A percentile compares a stretch with the other conserved stretches of the same genome.
These are phyloP conservation scores for Phialocephala subalpina DNA, from an alignment of 2,329 filamentous ascomycete genomes.

Conservation along the genomic window DNA sequence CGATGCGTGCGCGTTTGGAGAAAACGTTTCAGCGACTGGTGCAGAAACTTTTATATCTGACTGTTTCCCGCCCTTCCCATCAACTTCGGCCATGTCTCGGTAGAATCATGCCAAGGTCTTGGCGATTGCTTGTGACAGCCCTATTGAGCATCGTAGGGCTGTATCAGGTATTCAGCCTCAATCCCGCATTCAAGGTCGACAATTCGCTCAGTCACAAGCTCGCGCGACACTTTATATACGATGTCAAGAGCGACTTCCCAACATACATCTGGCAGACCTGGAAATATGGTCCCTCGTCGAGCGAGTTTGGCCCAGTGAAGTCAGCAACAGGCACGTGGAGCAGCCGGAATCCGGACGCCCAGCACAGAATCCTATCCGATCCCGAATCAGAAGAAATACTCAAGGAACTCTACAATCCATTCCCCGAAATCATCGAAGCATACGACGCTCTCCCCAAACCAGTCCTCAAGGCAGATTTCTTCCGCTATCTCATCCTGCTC, in stretches of 20 bases:
- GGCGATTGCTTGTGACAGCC: slow-evolving; percentile 9
- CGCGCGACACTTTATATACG: neutral
- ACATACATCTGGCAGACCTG: slow-evolving; percentile 1
- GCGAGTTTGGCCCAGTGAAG: neutral
- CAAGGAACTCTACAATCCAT: neutral
- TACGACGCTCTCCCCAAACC: slow-evolving; percentile 76
- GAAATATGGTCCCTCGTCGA: neutral
- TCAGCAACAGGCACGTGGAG: neutral
- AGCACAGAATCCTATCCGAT: neutral
- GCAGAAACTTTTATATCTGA: neutral
- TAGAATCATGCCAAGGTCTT: slow-evolving; percentile 3
- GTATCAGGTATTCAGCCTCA: slow-evolving; percentile 5
- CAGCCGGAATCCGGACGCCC: neutral
- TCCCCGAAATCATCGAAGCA: slow-evolving; percentile 77
- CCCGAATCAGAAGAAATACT: neutral
- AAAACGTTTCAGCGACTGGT: neutral
- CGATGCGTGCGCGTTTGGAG: slow-evolving; percentile 3
- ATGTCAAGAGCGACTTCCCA: neutral
- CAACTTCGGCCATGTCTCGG: neutral
- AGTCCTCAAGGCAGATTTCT: slow-evolving; percentile 78
- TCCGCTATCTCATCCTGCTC: slow-evolving; percentile 74
- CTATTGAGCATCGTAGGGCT: neutral
- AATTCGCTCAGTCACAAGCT: neutral
- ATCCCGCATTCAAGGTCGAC: neutral
- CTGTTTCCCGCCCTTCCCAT: neutral